Evolutionary conservation across 768 basidiomycete species (phyloP), one percentile per base, ranked within the genome.

Genomic region (Termitomyces eurrhizus): DNA sequence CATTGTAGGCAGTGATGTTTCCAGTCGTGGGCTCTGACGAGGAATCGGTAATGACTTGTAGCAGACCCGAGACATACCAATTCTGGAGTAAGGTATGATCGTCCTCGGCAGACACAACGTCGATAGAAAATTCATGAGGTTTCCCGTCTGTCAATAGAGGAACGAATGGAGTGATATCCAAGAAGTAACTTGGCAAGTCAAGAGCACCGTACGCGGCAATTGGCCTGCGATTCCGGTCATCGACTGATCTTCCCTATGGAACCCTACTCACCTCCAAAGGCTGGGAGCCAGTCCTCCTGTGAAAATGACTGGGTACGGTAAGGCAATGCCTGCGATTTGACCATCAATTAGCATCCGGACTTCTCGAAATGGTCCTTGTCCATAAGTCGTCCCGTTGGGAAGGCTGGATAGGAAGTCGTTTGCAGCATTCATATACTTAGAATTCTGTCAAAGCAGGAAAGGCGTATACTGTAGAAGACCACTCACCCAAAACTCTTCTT

Each of bases 81-180:
- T 91, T 92, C 62, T 82, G 78, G 54, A 87, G 80, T 66, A 88
- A 83, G n/a, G 77, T 73, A 60, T 87, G 88, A 65, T 87, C 78
- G 7, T 65, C 62, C 69, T 93, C 87, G 18, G 86, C 85, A 5
- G 90, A 90, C 24, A 78, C 82, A 46, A 93, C 86, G 66, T 93
- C 86, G 46, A 94, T 77, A 56, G 85, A 82, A 67, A 93, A 80
- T 50, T 77, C 85, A 70, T 92, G 92, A 24, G 85, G 75, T n/a
- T 81, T 70, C 3, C 86, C 86, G 59, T 90, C 89, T 0, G 85
- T 79, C 39, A 93, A 78, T 21, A 86, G 66, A 7, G 89, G 89
- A 0, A 88, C 80, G 69, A 92, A 92, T 1, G 90, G 89, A 8
- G 90, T 91, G 56, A 91, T 71, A 70, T 92, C 91, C 21, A 92